A percentile compares a stretch with the other conserved stretches of the same genome.
Evolutionary conservation across 768 basidiomycete genomes (phyloP).

Genomic region (Symmetrospora coprosmae): DNA sequence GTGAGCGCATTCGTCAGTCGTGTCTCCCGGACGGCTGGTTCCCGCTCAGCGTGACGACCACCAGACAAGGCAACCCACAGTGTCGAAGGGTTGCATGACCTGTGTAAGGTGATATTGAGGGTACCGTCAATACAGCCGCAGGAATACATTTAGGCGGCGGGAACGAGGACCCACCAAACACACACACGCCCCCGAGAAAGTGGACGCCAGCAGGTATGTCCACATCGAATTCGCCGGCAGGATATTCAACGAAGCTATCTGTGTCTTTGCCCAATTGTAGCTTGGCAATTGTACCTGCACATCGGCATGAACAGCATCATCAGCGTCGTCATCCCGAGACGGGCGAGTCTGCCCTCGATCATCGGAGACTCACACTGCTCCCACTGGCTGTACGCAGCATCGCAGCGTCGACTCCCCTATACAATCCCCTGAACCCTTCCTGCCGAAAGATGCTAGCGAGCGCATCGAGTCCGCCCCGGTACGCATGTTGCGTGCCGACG

Average conservation of each 20-base stretch:
- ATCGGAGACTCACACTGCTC: constrained; percentile 37
- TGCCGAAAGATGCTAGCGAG: constrained; percentile 60
- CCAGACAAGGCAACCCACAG: constrained; percentile 34
- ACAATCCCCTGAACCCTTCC: constrained; percentile 64
- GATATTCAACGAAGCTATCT: constrained; percentile 54
- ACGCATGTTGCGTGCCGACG: constrained; percentile 85
- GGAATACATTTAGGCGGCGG: too few species aligned
- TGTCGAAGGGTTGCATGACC: constrained; percentile 83
- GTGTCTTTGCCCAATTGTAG: constrained; percentile 82
- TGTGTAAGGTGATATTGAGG: constrained; percentile 1
- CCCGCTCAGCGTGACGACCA: background rate
- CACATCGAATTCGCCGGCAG: constrained; percentile 61
- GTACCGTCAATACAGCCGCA: background rate
- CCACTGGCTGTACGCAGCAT: constrained; percentile 90
- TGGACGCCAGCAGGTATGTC: constrained; percentile 77
- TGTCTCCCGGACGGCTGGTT: constrained; percentile 36
- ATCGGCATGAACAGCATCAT: background rate
- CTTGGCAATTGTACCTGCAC: constrained; percentile 77
- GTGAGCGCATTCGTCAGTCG: too few species aligned
- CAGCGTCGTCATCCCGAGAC: constrained; percentile 6
- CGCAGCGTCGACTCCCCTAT: constrained; percentile 85
- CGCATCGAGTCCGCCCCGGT: constrained; percentile 70
- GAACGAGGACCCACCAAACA: background rate
- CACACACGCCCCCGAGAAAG: constrained; percentile 80
- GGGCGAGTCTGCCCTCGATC: background rate